These are phyloP conservation scores for Ganoderma meredithae DNA, from an alignment of 1,284 basidiomycete species.

Conservation along the genomic window DNA sequence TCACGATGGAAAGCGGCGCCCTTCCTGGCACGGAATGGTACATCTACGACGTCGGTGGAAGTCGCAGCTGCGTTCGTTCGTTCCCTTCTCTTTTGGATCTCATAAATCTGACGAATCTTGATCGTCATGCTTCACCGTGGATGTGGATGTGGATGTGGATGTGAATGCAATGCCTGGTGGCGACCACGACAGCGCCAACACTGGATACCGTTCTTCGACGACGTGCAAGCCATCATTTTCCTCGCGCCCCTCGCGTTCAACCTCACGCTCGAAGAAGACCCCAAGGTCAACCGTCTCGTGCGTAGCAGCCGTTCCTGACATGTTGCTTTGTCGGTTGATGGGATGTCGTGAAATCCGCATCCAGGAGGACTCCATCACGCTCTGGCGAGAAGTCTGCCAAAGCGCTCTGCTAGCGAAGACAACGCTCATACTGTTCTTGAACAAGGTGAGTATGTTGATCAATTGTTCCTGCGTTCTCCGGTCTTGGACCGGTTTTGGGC, in stretches of 20 bases:
- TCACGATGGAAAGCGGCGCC: conserved; percentile 58
- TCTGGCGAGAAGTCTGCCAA: conserved; percentile 67
- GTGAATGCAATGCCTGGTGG: neutral
- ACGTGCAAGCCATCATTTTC: conserved; percentile 56
- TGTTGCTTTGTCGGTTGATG: conserved; percentile 3
- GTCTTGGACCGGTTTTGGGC: neutral
- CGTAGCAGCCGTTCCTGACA: conserved; percentile 22
- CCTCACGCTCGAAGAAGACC: conserved; percentile 66
- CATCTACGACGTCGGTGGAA: conserved; percentile 73
- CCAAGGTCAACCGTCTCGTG: conserved; percentile 61
- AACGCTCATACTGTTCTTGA: conserved; percentile 69
- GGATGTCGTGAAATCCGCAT: neutral
- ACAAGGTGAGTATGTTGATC: conserved; percentile 57
- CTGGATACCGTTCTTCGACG: conserved; percentile 76
- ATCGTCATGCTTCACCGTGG: neutral
- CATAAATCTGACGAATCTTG: conserved; percentile 2
- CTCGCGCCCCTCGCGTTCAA: conserved; percentile 66
- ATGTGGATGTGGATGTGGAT: neutral
- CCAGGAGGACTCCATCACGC: conserved; percentile 60
- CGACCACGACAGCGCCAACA: conserved; percentile 56
- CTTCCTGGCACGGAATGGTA: conserved; percentile 59
- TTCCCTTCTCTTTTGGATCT: conserved; percentile 6
- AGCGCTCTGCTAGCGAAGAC: conserved; percentile 60
- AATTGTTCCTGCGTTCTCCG: neutral
- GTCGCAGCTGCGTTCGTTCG: conserved; percentile 54